Base-by-base conservation (phyloP, 176 grass and related monocot genomes). In the Phragmites australis region DNA sequence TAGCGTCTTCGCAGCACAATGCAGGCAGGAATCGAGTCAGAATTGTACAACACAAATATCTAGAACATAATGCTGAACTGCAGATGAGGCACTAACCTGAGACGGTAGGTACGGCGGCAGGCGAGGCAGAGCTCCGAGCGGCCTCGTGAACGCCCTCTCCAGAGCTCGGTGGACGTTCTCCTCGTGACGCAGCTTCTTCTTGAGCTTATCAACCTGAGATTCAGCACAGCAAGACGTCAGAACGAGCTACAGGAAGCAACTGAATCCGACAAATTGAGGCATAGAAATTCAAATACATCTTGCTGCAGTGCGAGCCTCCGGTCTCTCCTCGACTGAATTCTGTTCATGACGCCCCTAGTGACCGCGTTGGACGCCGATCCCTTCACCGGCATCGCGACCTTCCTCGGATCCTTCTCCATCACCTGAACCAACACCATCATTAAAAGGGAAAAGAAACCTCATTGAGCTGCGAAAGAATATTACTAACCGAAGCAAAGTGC, bases 101-200 rank as follows among this genome's bases (percentile, higher is more conserved):
- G 97, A 96, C 44, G 97, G 93, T 6, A 99, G 89, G 23, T 93
- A 99, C 17, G 97, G 97, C 11, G 97, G 93, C 65, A 99, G 93
- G 17, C 97, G 97, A 90, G 97, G 97, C 65, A 99, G 90, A 12
- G 90, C 97, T 30, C 97, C 97, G 31, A 95, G 88, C 56, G 97
- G 93, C 82, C 97, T 77, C 50, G 97, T 99, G 83, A 99, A 96
- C 25, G 97, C 97, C 71, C 97, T 67, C 76, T 93, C 97, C 39
- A 99, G 82, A 73, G 97, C 97, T 74, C 97, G 91, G 83, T 99
- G 97, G 65, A 99, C 88, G 84, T 93, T 99, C 87, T 99, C 97
- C 80, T 99, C 97, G 76, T 96, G 90, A 19, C 90, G 79, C 37
- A 99, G 90, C 89, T 99, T 93, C 87, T 93, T 99, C 84, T 83